Percentiles rank a stretch among this genome's conserved stretches.
These are phyloP conservation scores for Cochlearia excelsa DNA, from an alignment of 345 rosid genomes.

Conservation along the genomic window DNA sequence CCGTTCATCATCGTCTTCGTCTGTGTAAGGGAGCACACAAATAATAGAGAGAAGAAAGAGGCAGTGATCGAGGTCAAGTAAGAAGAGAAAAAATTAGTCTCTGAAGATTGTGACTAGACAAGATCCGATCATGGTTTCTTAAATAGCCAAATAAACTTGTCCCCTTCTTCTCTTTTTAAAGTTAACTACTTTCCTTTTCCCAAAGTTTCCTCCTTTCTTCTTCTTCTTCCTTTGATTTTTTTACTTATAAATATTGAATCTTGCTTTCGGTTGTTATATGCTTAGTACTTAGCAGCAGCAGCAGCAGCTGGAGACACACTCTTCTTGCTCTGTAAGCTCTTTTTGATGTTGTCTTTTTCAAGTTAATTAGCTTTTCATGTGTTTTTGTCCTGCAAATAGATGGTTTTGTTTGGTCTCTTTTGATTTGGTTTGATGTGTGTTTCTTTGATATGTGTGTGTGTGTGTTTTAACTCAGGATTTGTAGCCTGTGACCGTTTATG, in stretches of 20 bases:
- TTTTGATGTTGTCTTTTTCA: not conserved
- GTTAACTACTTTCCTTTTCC: slow-evolving; percentile 35
- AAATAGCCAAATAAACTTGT: not conserved
- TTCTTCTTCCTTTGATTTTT: not conserved
- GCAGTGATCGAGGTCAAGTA: slow-evolving; percentile 34
- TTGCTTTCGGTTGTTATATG: slow-evolving; percentile 7
- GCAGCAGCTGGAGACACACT: slow-evolving; percentile 7
- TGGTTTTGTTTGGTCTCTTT: slow-evolving; percentile 2
- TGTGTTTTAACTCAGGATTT: not conserved
- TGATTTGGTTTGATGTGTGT: slow-evolving; percentile 28
- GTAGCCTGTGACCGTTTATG: slow-evolving; percentile 21
- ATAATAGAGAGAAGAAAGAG: slow-evolving; percentile 37
- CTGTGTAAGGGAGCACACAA: slow-evolving; percentile 32
- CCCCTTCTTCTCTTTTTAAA: slow-evolving; percentile 14
- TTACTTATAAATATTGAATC: slow-evolving; percentile 19
- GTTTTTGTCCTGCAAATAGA: not conserved
- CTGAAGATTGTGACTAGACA: slow-evolving; percentile 26
- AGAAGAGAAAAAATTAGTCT: not conserved
- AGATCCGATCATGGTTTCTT: slow-evolving; percentile 34
- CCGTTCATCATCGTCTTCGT: slow-evolving; percentile 33
- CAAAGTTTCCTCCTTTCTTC: slow-evolving; percentile 15
- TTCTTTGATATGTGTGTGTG: not conserved
- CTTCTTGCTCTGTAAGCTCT: slow-evolving; percentile 6
- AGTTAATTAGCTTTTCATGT: not conserved
- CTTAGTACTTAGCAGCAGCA: not conserved